Percentiles rank a stretch among this genome's conserved stretches.
These are phyloP conservation scores for Phytophthora rubi DNA, from an alignment of 352 stramenopile species.

Conservation along the genomic window DNA sequence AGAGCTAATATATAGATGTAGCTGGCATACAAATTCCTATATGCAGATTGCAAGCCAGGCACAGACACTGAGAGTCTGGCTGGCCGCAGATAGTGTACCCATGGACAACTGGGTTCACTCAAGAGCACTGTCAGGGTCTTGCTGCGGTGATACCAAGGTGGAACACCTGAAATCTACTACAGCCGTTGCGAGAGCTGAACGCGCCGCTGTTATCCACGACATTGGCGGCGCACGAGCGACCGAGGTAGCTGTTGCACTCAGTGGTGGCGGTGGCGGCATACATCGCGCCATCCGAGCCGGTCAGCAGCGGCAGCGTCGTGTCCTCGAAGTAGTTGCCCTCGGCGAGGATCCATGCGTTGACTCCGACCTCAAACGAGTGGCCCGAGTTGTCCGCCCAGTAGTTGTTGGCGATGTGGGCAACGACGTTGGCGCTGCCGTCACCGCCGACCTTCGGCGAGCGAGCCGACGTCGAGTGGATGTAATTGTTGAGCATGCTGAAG, in stretches of 20 bases:
- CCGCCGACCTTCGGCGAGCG: constrained; percentile 39
- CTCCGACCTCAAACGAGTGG: constrained; percentile 40
- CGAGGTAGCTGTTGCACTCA: constrained; percentile 32
- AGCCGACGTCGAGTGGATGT: constrained; percentile 32
- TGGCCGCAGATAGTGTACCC: no score
- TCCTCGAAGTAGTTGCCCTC: constrained; percentile 59
- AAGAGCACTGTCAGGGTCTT: no score
- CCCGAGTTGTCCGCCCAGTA: constrained; percentile 50
- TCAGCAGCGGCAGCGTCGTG: constrained; percentile 24
- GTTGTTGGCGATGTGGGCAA: constrained; percentile 36
- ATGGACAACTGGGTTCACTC: no score
- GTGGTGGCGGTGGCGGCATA: constrained; percentile 19
- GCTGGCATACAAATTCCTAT: no score
- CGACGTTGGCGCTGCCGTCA: constrained; percentile 18
- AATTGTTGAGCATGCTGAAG: constrained; percentile 50
- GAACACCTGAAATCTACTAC: no score
- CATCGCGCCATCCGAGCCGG: constrained; percentile 14
- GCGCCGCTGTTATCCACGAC: constrained; percentile 31
- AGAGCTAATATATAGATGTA: no score
- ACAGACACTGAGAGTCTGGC: no score
- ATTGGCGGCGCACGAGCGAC: constrained; percentile 37
- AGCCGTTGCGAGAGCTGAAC: constrained; percentile 23
- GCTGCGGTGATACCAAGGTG: no score
- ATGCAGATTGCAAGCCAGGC: no score
- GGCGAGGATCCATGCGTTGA: constrained; percentile 39